phyloP scores from a whole-genome alignment of 352 stramenopile genomes.

The Phytopythium sindhum region DNA sequence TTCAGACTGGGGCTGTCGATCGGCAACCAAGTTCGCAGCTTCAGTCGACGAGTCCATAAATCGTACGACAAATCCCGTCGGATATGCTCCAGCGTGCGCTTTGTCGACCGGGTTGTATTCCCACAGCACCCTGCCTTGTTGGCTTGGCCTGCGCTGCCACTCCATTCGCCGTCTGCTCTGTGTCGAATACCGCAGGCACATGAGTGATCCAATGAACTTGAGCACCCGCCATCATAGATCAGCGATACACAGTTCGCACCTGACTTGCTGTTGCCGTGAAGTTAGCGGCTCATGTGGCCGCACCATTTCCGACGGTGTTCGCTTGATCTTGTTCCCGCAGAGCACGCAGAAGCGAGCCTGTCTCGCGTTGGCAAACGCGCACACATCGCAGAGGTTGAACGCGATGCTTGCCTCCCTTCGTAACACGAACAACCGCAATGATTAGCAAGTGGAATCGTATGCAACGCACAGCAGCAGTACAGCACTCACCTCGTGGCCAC shows the following conservation, averaged over 20 bases:
- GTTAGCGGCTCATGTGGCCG: slow-evolving; percentile 12
- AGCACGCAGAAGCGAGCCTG: slow-evolving; percentile 37
- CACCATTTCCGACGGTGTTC: slow-evolving; percentile 20
- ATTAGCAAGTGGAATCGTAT: neutral
- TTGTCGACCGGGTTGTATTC: slow-evolving; percentile 1
- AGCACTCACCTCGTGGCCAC: slow-evolving; percentile 26
- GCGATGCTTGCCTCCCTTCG: slow-evolving; percentile 35
- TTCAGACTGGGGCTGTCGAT: neutral
- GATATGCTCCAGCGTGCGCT: neutral
- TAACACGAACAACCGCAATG: neutral
- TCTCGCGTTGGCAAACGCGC: slow-evolving; percentile 44
- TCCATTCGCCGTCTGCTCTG: slow-evolving; percentile 16
- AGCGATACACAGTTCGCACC: slow-evolving; percentile 4
- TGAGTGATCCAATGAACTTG: neutral
- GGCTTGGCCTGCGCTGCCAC: slow-evolving; percentile 15
- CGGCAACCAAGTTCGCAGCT: neutral
- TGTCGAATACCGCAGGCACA: neutral
- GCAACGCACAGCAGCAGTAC: neutral
- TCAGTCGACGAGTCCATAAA: neutral
- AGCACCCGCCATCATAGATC: neutral
- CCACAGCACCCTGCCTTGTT: slow-evolving; percentile 10
- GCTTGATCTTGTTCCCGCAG: slow-evolving; percentile 31
- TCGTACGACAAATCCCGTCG: neutral
- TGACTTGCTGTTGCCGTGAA: slow-evolving; percentile 14
- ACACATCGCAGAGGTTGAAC: slow-evolving; percentile 25